Percentiles rank a stretch among this genome's conserved stretches.
These are phyloP conservation scores for Ochetophila trinervis DNA, from an alignment of 306 rosid genomes.

Conservation along the genomic window DNA sequence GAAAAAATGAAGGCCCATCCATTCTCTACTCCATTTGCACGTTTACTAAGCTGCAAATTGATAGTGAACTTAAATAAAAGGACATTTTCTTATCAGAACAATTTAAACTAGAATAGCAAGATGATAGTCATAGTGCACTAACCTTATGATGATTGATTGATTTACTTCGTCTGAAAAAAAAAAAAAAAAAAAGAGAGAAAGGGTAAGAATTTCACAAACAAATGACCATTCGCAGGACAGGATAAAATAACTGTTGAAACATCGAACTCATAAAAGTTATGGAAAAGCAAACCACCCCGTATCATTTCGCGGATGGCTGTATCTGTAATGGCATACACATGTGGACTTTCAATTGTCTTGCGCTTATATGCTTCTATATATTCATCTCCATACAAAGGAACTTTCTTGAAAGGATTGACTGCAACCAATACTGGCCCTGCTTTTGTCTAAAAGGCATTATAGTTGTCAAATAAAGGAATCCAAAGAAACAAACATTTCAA, in stretches of 20 bases:
- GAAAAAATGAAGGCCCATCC: too few species aligned
- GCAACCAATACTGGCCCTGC: slow-evolving; percentile 99
- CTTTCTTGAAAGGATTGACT: slow-evolving; percentile 90
- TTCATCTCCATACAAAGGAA: slow-evolving; percentile 72
- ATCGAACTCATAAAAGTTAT: slow-evolving; percentile 4
- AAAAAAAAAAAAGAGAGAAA: slow-evolving; percentile 9
- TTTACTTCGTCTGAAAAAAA: slow-evolving; percentile 87
- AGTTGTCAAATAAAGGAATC: slow-evolving; percentile 21
- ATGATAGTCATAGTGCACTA: slow-evolving; percentile 23
- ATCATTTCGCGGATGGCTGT: slow-evolving; percentile 92
- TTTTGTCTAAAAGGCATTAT: slow-evolving; percentile 64
- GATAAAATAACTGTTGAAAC: slow-evolving; percentile 19
- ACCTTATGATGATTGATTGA: slow-evolving; percentile 97
- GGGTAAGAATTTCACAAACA: slow-evolving; percentile 25
- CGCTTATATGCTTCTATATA: slow-evolving; percentile 84
- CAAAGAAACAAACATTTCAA: slow-evolving; percentile 9
- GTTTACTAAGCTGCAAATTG: slow-evolving; percentile 2
- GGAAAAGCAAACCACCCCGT: slow-evolving; percentile 51
- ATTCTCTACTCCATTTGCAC: too few species aligned
- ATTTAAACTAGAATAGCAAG: neutral
- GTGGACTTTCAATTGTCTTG: slow-evolving; percentile 72
- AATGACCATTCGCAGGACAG: slow-evolving; percentile 21
- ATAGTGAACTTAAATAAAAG: slow-evolving; percentile 6
- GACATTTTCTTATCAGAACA: neutral
- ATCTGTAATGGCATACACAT: slow-evolving; percentile 95